Evolutionary conservation across 1,139 yeast species (phyloP).

Genomic region (Debaryomyces sp.): DNA sequence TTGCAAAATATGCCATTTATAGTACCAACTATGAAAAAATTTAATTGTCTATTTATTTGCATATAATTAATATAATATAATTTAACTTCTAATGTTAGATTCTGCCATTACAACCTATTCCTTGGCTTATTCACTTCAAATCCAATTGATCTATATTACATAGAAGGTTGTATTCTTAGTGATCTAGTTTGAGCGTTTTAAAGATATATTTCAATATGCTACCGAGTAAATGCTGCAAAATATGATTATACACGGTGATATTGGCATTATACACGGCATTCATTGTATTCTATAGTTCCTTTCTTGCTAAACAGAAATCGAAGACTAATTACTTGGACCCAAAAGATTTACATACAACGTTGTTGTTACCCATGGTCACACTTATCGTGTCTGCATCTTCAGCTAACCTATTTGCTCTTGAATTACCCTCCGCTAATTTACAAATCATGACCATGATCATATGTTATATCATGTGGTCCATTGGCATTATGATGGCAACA

Average conservation of each 20-base stretch:
- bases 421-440: constrained; percentile 42
- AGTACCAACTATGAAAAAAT: neutral
- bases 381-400: constrained; percentile 72
- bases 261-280: constrained; percentile 62
- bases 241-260: constrained; percentile 28
- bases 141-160: too few species aligned
- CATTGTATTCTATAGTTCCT: constrained; percentile 51
- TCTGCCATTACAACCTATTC: too few species aligned
- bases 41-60: neutral
- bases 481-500: constrained; percentile 64
- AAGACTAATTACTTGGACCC: constrained; percentile 23
- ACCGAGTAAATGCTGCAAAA: too few species aligned
- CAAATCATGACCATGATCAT: constrained; percentile 56
- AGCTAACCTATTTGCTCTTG: constrained; percentile 56
- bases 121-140: too few species aligned
- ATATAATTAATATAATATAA: neutral
- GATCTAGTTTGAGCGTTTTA: too few species aligned
- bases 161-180: too few species aligned
- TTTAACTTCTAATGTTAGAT: too few species aligned
- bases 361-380: constrained; percentile 72
- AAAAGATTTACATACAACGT: constrained; percentile 42
- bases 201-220: too few species aligned
- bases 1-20: constrained; percentile 1
- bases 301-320: constrained; percentile 30
- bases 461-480: constrained; percentile 64